A percentile compares a stretch with the other conserved stretches of the same genome.
Conservation (phyloP, 78 protist genomes). For the Dictyostelium citrinum region DNA sequence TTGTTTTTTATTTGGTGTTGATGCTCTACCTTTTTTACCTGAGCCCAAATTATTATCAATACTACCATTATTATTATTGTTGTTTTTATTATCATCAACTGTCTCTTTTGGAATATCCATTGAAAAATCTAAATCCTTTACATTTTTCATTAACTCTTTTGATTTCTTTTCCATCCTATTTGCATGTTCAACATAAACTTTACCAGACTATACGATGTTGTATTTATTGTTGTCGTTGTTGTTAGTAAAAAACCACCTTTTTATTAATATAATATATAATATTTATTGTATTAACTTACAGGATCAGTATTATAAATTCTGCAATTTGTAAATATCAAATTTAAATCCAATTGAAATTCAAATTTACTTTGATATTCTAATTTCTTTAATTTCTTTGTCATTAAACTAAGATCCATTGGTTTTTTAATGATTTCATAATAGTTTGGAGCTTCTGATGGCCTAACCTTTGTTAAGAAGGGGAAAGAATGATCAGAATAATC, state of each 20-base stretch:
- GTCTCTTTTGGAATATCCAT: background rate
- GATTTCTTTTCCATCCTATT: constrained; percentile 57
- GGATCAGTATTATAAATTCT: constrained; percentile 80
- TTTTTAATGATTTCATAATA: constrained; percentile 71
- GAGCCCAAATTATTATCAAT: background rate
- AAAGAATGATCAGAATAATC: constrained; percentile 41
- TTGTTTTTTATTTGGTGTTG: background rate
- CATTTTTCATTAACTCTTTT: constrained; percentile 52
- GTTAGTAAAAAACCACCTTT: too few species aligned
- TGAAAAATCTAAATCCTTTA: constrained; percentile 52
- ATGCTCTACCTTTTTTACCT: background rate
- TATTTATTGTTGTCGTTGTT: too few species aligned
- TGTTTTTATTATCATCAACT: background rate
- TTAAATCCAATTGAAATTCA: constrained; percentile 76
- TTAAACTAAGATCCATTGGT: constrained; percentile 73
- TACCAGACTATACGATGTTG: constrained; percentile 2
- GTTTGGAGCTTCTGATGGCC: constrained; percentile 70
- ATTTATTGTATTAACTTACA: too few species aligned
- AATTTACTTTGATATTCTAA: constrained; percentile 35
- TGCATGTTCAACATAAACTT: constrained; percentile 63
- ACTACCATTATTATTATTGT: background rate
- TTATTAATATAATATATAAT: too few species aligned
- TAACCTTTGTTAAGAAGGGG: constrained; percentile 61
- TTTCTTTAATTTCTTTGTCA: constrained; percentile 72
- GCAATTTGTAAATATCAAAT: constrained; percentile 74